Evolutionary conservation across 495 filamentous ascomycete species (phyloP).

Genomic region (Penicillium subrubescens): DNA sequence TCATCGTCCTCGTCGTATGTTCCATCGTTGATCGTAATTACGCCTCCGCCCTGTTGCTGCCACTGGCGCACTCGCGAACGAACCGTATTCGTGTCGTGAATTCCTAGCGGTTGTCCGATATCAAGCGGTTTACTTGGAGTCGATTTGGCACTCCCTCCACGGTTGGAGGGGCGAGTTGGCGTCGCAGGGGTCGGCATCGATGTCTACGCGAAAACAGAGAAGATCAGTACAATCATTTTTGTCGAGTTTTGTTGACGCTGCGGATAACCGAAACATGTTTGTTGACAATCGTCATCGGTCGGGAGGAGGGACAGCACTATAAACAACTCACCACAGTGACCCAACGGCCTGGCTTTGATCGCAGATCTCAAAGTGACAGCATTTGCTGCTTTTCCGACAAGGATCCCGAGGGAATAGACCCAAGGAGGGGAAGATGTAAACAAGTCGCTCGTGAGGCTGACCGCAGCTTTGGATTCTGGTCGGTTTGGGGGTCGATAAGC

Average conservation of each 20-base stretch:
- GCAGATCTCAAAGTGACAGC: constrained; percentile 11
- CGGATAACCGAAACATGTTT: constrained; percentile 19
- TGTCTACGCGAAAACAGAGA: constrained; percentile 22
- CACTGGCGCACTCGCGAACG: constrained; percentile 72
- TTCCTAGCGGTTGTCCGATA: constrained; percentile 51
- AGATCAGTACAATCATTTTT: constrained; percentile 6
- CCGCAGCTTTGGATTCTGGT: background rate
- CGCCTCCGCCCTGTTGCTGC: constrained; percentile 69
- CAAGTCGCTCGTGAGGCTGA: constrained; percentile 16
- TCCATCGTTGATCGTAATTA: constrained; percentile 51
- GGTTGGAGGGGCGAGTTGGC: constrained; percentile 44
- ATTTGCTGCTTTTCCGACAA: constrained; percentile 18
- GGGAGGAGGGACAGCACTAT: constrained; percentile 2
- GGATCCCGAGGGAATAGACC: background rate
- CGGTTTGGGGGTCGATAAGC: constrained; percentile 19
- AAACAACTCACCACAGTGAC: constrained; percentile 17
- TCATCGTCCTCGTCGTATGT: constrained; percentile 43
- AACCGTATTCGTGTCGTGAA: constrained; percentile 63
- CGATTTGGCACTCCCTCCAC: constrained; percentile 40
- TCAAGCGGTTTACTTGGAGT: constrained; percentile 48
- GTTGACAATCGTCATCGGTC: constrained; percentile 12
- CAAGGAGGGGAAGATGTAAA: constrained; percentile 21
- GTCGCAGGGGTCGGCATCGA: constrained; percentile 51
- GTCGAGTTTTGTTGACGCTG: constrained; percentile 19
- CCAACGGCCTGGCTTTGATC: constrained; percentile 6